Base-by-base conservation (phyloP, 306 rosid genomes). In the Vachellia pachyceras region DNA sequence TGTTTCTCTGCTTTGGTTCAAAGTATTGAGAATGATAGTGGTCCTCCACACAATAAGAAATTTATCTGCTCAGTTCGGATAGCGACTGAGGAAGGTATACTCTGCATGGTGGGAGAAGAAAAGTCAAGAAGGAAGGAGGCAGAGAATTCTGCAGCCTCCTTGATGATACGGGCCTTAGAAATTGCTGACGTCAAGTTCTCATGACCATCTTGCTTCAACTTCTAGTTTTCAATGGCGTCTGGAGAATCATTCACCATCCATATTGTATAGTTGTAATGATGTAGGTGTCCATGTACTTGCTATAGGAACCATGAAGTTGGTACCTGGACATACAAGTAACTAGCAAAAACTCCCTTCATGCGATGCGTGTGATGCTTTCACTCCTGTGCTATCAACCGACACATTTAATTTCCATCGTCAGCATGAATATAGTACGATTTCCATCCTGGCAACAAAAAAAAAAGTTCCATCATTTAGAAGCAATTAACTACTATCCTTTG, bases 141-240 rank as follows among this genome's bases (percentile, higher is more conserved):
- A 2, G 82, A 92, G 14, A 88, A 86, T 77, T 92, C 97, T 61
- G 97, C 97, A 14, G 97, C 97, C 64, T 91, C 94, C 25, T 83
- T 65, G 69, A 83, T 92, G 92, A 84, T 94, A 50, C 68, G 74
- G 3, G 86, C 90, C 78, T 80, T 90, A 64, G 84, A 89, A 74
- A 69, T 80, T 18, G 75, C 80, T 11, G 75, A 78, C 17, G 57
- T 12, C 78, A 33, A 8, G 5, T 67, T 86, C 23, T 91, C 80
- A 87, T 54, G 61, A 54, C 12, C 29, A 6, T 54, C 9, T n/a
- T 54, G 25, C 29, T 54, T 18, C 61, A 20, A 54, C 55, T 49
- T 14, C 55, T 49, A 18, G 25, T n/a, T 54, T 4, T 3, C 11
- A n/a, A 6, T 54, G 10, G n/a, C n/a, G 61, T 54, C 29, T 3